These are phyloP conservation scores for Cenchrus purpureus DNA, from an alignment of 176 grass and related monocot genomes.

Conservation along the genomic window DNA sequence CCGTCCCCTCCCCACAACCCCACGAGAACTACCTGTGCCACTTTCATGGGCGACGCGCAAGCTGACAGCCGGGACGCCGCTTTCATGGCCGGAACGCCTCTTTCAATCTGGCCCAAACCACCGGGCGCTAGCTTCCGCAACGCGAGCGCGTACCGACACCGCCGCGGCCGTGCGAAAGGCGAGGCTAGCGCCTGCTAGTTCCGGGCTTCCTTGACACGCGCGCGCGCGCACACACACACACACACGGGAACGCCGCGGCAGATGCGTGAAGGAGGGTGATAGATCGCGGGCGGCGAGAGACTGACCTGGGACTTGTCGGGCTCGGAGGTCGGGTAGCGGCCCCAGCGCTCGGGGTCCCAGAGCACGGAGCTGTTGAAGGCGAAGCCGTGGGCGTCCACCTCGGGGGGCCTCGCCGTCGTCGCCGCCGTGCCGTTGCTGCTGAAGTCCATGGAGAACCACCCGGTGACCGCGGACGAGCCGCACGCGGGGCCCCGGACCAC, in stretches of 20 bases:
- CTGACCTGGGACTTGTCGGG: slow-evolving; percentile 90
- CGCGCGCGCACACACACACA: neutral
- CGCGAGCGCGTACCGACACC: neutral
- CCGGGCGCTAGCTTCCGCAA: neutral
- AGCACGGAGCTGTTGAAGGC: slow-evolving; percentile 94
- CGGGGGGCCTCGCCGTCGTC: slow-evolving; percentile 16
- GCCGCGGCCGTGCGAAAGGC: slow-evolving; percentile 34
- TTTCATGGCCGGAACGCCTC: slow-evolving; percentile 44
- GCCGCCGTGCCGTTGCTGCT: slow-evolving; percentile 12
- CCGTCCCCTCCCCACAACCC: neutral
- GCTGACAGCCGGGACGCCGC: slow-evolving; percentile 29
- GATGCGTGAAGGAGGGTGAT: neutral
- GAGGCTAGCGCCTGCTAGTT: slow-evolving; percentile 6
- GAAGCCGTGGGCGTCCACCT: slow-evolving; percentile 64
- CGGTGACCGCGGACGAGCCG: slow-evolving; percentile 67
- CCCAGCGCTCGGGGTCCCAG: slow-evolving; percentile 96
- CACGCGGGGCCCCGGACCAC: slow-evolving; percentile 81
- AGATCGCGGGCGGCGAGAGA: neutral
- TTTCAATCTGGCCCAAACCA: slow-evolving; percentile 15
- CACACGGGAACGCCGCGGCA: neutral
- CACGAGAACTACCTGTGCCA: slow-evolving; percentile 30
- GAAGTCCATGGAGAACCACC: slow-evolving; percentile 78
- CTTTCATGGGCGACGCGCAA: slow-evolving; percentile 32
- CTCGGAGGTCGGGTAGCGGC: slow-evolving; percentile 80
- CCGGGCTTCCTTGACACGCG: neutral